Evolutionary conservation across 257 asterid genomes (phyloP), one percentile per base, ranked within the genome.

Genomic region (Solanum lycopersicoides): DNA sequence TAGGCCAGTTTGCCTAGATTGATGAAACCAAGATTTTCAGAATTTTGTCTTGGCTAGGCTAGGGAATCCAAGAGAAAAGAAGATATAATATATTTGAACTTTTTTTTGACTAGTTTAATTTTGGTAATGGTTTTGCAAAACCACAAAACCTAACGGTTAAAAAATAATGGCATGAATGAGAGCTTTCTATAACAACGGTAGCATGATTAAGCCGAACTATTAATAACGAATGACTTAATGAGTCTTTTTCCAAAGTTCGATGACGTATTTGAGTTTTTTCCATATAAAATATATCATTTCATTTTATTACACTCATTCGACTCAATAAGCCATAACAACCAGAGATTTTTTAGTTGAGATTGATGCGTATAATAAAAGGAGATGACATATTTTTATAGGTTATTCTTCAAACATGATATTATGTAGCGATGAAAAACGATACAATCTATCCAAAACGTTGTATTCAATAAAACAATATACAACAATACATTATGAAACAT

Each of bases 351-450:
- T 23, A 63, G 6, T 63, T 63, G 71, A 23, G 15, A 6, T 63
- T 10, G 30, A 63, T 23, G 7, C 7, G 14, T 63, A 63, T 56
- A 63, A n/a, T 63, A 11, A 63, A 63, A 23, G 14, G 2, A 63
- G 32, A 63, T 63, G 28, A 21, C 66, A 53, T 53, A 53, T 53
- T 53, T 44, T 44, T 11, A 47, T 47, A 14, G 11, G 11, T 18
- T 56, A 56, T 56, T n/a, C n/a, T 56, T 56, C 65, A 56, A 18
- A 18, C 0, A 4, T 56, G 65, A 56, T 56, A 56, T 56, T 0
- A 56, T 56, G 65, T 7, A 56, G 65, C n/a, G 2, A 56, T 0
- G 0, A 0, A 56, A 56, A 56, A 56, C 1, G 0, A 56, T 56
- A 53, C n/a, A 53, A 53, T 53, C 63, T 16, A 16, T 53, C 0